A percentile compares a stretch with the other conserved stretches of the same genome.
Conservation (phyloP, 1,284 basidiomycete species). For the Somion occarium region DNA sequence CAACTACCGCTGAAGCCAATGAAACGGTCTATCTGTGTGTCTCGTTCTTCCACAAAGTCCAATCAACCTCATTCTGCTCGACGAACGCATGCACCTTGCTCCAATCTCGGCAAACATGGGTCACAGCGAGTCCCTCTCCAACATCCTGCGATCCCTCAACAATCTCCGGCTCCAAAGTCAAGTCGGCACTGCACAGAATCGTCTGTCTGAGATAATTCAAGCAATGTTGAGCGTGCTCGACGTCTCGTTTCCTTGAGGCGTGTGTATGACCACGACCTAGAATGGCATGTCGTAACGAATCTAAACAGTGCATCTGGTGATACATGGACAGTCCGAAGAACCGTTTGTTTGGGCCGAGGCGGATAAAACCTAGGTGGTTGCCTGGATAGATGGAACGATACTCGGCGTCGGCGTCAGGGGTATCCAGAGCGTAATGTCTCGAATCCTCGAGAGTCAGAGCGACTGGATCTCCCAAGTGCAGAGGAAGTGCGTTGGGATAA, state of each 20-base stretch:
- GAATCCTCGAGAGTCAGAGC: constrained; percentile 20
- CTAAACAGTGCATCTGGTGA: constrained; percentile 36
- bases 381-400: constrained; percentile 25
- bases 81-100: constrained; percentile 20
- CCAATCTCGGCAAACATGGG: constrained; percentile 32
- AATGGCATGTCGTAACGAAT: constrained; percentile 26
- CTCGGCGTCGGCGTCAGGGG: constrained; percentile 20
- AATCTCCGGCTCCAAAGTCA: constrained; percentile 31
- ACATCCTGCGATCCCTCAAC: constrained; percentile 16
- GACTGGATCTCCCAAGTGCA: constrained; percentile 16
- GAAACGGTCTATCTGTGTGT: too few species aligned
- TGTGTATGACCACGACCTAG: not conserved
- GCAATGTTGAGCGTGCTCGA: constrained; percentile 22
- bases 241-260: not conserved
- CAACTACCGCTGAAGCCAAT: too few species aligned
- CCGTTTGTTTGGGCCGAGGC: constrained; percentile 26
- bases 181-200: constrained; percentile 32
- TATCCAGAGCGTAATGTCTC: constrained; percentile 20
- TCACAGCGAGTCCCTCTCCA: constrained; percentile 22
- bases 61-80: constrained; percentile 10
- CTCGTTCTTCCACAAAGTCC: constrained; percentile 1
- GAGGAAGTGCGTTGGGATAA: constrained; percentile 14
- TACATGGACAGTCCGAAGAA: constrained; percentile 31
- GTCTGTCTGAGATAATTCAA: constrained; percentile 30
- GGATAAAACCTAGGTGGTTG: constrained; percentile 24